A percentile compares a stretch with the other conserved stretches of the same genome.
Evolutionary conservation across 768 basidiomycete genomes (phyloP).

Genomic region (Rossbeevera mucosa): DNA sequence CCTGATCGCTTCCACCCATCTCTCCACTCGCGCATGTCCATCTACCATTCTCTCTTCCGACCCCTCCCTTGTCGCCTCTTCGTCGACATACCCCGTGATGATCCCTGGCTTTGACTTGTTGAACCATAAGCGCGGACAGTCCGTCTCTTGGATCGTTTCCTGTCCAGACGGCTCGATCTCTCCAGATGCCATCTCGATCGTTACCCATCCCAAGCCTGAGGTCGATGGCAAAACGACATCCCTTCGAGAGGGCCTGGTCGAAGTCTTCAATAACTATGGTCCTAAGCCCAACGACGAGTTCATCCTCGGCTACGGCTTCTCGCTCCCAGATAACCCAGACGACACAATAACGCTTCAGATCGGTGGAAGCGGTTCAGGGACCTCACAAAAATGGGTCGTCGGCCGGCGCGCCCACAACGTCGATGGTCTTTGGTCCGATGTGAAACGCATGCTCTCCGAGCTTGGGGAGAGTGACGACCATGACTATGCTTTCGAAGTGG

Average conservation of each 20-base stretch:
- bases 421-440: slow-evolving; percentile 57
- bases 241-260: slow-evolving; percentile 30
- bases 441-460: slow-evolving; percentile 33
- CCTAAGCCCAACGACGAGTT: slow-evolving; percentile 87
- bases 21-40: slow-evolving; percentile 88
- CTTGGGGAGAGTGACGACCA: slow-evolving; percentile 13
- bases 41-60: slow-evolving; percentile 65
- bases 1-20: slow-evolving; percentile 65
- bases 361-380: slow-evolving; percentile 46
- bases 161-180: slow-evolving; percentile 23
- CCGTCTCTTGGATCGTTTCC: slow-evolving; percentile 77
- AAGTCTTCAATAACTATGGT: slow-evolving; percentile 87
- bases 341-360: slow-evolving; percentile 82
- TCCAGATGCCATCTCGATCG: slow-evolving; percentile 52
- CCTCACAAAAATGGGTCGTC: slow-evolving; percentile 52
- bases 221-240: slow-evolving; percentile 14
- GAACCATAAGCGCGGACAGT: slow-evolving; percentile 77
- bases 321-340: slow-evolving; percentile 71
- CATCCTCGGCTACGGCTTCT: slow-evolving; percentile 90
- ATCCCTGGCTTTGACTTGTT: slow-evolving; percentile 84
- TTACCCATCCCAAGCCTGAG: slow-evolving; percentile 39
- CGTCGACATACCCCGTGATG: slow-evolving; percentile 66
- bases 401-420: slow-evolving; percentile 53
- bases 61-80: slow-evolving; percentile 48
- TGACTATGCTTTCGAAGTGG: slow-evolving; percentile 45